These are phyloP conservation scores for Lyophyllum decastes DNA, from an alignment of 768 basidiomycete genomes.

Conservation along the genomic window DNA sequence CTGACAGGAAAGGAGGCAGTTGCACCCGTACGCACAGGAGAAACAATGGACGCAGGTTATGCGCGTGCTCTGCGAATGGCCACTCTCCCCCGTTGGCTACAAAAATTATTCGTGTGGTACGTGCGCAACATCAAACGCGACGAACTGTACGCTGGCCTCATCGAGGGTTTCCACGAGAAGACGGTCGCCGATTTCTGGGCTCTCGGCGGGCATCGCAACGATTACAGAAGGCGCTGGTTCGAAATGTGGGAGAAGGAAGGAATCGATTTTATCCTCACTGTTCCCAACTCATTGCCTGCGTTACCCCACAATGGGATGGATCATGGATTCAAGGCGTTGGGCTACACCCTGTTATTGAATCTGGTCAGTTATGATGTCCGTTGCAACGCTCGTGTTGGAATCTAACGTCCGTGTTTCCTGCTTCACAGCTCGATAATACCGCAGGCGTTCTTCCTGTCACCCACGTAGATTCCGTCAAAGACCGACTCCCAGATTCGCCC, in stretches of 20 bases:
- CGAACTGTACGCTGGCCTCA: conserved; percentile 51
- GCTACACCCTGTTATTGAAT: conserved; percentile 66
- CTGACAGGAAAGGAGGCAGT: conserved; percentile 10
- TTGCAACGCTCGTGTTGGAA: conserved; percentile 17
- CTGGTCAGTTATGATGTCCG: conserved; percentile 43
- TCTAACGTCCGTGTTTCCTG: not conserved
- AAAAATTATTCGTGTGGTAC: conserved; percentile 51
- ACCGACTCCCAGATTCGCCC: conserved; percentile 32
- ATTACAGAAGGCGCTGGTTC: conserved; percentile 42
- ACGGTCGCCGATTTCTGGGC: conserved; percentile 45
- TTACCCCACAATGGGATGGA: conserved; percentile 55
- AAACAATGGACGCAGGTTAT: conserved; percentile 17
- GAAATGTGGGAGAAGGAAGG: conserved; percentile 39
- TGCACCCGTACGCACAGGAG: conserved; percentile 9
- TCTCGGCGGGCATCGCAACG: conserved; percentile 48
- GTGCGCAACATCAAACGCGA: conserved; percentile 53
- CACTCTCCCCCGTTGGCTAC: conserved; percentile 45
- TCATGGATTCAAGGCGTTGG: conserved; percentile 51
- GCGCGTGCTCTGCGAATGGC: conserved; percentile 37
- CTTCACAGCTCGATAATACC: conserved; percentile 43
- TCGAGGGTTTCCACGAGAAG: conserved; percentile 48
- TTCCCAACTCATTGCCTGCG: conserved; percentile 58
- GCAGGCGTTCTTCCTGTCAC: conserved; percentile 64
- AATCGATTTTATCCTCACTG: conserved; percentile 61
- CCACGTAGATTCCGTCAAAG: conserved; percentile 44